Evolutionary conservation across 2,329 filamentous ascomycete genomes (phyloP).

Genomic region (Venturia effusa): DNA sequence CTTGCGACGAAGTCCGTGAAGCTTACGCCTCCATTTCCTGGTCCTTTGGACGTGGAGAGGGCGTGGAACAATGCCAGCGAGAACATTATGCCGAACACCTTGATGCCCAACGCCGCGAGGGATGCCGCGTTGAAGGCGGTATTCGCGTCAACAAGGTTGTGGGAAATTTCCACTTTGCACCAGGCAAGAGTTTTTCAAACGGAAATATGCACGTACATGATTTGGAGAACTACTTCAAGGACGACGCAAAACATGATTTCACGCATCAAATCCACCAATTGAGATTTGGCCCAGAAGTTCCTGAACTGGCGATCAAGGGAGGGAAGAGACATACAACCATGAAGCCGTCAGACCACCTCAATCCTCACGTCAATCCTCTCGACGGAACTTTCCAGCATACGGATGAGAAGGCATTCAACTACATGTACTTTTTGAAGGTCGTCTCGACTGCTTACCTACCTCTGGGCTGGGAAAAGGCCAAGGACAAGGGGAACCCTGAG

Average conservation of each 20-base stretch:
- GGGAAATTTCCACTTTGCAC: conserved; percentile 96
- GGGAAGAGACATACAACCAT: conserved; percentile 43
- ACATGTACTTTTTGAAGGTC: conserved; percentile 99
- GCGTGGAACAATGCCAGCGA: conserved; percentile 87
- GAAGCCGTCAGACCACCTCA: conserved; percentile 85
- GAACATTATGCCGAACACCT: conserved; percentile 89
- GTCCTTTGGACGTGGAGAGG: conserved; percentile 88
- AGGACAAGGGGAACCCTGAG: conserved; percentile 18
- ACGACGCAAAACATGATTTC: conserved; percentile 69
- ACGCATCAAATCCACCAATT: conserved; percentile 80
- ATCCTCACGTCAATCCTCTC: conserved; percentile 85
- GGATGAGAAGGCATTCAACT: conserved; percentile 79
- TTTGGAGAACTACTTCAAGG: conserved; percentile 85
- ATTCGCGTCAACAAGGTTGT: conserved; percentile 97
- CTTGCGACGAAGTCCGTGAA: conserved; percentile 91
- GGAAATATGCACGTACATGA: conserved; percentile 98
- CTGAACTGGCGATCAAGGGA: conserved; percentile 47
- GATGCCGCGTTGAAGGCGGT: conserved; percentile 84
- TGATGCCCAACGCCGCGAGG: conserved; percentile 78
- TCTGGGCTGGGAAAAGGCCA: conserved; percentile 63
- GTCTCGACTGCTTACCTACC: conserved; percentile 92
- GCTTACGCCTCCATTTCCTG: conserved; percentile 83
- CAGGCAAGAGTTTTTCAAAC: conserved; percentile 88
- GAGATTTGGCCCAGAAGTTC: conserved; percentile 85
- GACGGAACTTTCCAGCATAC: conserved; percentile 71